Base-by-base conservation (phyloP, 2,329 filamentous ascomycete species). In the Neonectria punicea region DNA sequence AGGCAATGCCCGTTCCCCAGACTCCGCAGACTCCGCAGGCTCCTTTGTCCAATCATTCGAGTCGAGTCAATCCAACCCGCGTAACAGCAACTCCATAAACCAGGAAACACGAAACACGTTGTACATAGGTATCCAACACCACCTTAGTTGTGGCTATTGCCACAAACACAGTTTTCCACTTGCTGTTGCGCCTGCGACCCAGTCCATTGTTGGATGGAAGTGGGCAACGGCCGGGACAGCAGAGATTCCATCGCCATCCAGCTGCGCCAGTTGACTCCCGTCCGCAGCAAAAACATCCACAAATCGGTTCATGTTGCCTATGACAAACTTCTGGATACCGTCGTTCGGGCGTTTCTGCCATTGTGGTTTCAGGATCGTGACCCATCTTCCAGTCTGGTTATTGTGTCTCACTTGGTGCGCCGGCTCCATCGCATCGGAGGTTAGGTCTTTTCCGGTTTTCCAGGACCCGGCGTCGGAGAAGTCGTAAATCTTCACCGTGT, bases 291-390 rank as follows among this genome's bases (percentile, higher is more conserved):
- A 99, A 0, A 99, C 87, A 75, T 99, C 96, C 1, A 98, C 93
- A 73, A 98, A 98, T 1, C 96, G 89, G 76, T 97, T 97, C 96
- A 98, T 98, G 72, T 98, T 99, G 1, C 93, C 96, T 62, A 99
- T 95, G 25, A 89, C 92, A 73, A 99, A 94, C 66, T 95, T 93
- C 68, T 97, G 91, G 5, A 97, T 89, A 8, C 90, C 90, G 63
- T 96, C 93, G 36, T 86, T 82, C 0, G 96, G 95, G 50, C 87
- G 86, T 34, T 87, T 84, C 78, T 99, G 96, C 96, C 96, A 99
- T 73, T 97, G 93, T 0, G 77, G 96, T 86, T 85, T 97, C 76
- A 85, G 78, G 36, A 87, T 97, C 0, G 93, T 97, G 0, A 98
- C 94, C 93, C 93, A 98, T 60, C 94, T 86, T 0, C 95, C 96